Evolutionary conservation across 1,284 basidiomycete species (phyloP).

Genomic region (Gymnopus androsaceus): DNA sequence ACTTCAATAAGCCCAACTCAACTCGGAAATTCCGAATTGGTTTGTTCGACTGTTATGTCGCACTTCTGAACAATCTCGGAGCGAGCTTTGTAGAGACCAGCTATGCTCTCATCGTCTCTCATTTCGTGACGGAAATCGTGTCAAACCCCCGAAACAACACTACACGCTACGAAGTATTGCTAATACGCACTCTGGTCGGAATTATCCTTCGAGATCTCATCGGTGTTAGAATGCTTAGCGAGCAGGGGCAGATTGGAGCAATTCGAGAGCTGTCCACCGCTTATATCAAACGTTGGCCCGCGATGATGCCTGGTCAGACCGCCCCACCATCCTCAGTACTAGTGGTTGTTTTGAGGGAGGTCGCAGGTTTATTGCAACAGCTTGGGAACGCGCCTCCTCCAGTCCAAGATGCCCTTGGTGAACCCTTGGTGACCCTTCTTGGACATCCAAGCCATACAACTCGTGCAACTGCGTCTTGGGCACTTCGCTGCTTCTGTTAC

Average conservation of each 20-base stretch:
- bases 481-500: constrained; percentile 87
- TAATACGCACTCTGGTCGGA: constrained; percentile 74
- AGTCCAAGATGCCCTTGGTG: constrained; percentile 86
- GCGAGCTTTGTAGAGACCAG: constrained; percentile 80
- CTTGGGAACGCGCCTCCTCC: constrained; percentile 90
- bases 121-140: constrained; percentile 81
- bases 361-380: constrained; percentile 84
- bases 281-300: constrained; percentile 91
- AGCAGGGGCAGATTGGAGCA: constrained; percentile 91
- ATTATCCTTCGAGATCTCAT: constrained; percentile 85
- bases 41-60: constrained; percentile 87
- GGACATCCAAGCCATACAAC: constrained; percentile 88
- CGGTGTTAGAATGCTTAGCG: constrained; percentile 85
- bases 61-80: constrained; percentile 78
- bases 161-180: constrained; percentile 74
- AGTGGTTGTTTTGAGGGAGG: constrained; percentile 79
- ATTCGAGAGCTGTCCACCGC: constrained; percentile 82
- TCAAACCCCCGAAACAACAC: constrained; percentile 53
- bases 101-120: constrained; percentile 78
- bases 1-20: constrained; percentile 76
- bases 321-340: constrained; percentile 75
- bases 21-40: constrained; percentile 79
- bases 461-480: constrained; percentile 85
- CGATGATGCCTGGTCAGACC: constrained; percentile 84
- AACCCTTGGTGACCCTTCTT: constrained; percentile 84